Base-by-base conservation (phyloP, 192 early-diverging fungal species). In the Coemansia sp. region DNA sequence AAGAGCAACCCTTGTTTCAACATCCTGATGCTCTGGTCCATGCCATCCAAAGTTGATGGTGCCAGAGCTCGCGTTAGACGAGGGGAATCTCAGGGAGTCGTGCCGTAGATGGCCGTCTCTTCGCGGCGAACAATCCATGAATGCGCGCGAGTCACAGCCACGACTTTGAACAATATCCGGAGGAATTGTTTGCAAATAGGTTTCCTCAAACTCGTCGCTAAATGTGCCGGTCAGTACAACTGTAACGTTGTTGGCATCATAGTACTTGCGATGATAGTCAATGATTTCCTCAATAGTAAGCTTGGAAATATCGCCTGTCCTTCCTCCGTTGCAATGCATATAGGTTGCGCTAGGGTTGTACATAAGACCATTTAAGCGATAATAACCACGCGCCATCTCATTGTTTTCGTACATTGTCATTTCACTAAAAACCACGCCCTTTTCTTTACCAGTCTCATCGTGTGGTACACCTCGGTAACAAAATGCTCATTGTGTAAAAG, bases 381-480 rank as follows among this genome's bases (percentile, higher is more conserved):
- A 40, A 14, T 61, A 63, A 40, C 78, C 72, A 65, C 89, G 45
- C 68, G 92, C 91, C 7, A 76, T 69, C 57, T 92, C 91, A 8
- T 88, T 85, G 76, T 89, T 87, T 63, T 93, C 91, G n/a, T 87
- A 65, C 9, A 87, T 77, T 1, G 89, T 87, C 89, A 95, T 93
- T 67, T 90, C 86, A 68, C 86, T 84, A 41, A 86, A 85, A 38
- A 95, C 94, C 11, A 95, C 94, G 12, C 94, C 94, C 50, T 92
- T 87, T 44, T 91, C 86, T 61, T 87, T 85, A 6, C 85, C 90
- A 1, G 81, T 74, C 20, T 77, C 86, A 56, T 94, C 91, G 43
- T 89, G 74, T 94, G 92, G 67, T 91, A 90, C 7, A 95, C 93
- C 41, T 92, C 90, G 41, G 90, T 93, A 49, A 89, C 79, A 68